Evolutionary conservation across 441 rosid species (phyloP).

Genomic region (Croton laevigatus): DNA sequence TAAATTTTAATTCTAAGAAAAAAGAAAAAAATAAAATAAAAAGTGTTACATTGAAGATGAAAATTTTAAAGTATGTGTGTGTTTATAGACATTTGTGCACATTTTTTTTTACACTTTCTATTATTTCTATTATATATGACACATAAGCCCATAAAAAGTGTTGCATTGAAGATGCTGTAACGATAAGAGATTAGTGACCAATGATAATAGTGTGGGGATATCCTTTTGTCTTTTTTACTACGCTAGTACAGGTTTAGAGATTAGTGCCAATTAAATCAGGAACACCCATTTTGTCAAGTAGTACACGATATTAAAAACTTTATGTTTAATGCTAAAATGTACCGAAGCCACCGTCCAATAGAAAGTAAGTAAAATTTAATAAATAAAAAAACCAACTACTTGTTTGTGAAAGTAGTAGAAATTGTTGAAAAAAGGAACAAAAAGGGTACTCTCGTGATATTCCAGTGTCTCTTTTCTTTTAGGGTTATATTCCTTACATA

Average conservation of each 20-base stretch:
- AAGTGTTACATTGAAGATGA: no score
- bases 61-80: no score
- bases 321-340: neutral
- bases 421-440: constrained; percentile 4
- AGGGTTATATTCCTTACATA: constrained; percentile 31
- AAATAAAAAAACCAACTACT: neutral
- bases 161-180: no score
- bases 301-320: constrained; percentile 2
- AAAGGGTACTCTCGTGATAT: constrained; percentile 39
- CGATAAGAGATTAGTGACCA: no score
- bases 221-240: neutral
- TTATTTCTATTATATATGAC: no score
- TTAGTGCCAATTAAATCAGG: neutral
- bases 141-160: no score
- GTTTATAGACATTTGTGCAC: no score
- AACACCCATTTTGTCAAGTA: neutral
- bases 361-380: no score
- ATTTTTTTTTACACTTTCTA: no score
- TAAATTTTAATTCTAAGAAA: no score
- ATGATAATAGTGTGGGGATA: neutral
- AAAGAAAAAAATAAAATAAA: no score
- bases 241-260: neutral
- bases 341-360: neutral
- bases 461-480: constrained; percentile 23
- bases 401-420: neutral